Conservation (phyloP, 345 rosid genomes). For the Citrus inodora region DNA sequence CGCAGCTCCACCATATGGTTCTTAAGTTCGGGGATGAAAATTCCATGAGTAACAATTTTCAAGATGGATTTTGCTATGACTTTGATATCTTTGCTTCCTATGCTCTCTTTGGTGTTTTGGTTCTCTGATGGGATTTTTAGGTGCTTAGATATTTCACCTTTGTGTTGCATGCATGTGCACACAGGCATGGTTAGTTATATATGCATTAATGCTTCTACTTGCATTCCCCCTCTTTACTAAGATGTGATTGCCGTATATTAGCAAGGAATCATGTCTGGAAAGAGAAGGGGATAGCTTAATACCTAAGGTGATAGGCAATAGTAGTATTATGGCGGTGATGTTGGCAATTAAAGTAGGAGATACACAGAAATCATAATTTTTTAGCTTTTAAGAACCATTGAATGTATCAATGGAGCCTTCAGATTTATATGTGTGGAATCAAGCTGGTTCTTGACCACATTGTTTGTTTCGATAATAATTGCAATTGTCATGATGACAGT, state of each 20-base stretch:
- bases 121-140: background rate
- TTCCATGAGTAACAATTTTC: background rate
- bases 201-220: background rate
- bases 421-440: background rate
- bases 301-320: background rate
- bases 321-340: background rate
- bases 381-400: background rate
- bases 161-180: background rate
- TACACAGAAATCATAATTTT: background rate
- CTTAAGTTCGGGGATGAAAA: background rate
- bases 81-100: background rate
- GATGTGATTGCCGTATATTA: background rate
- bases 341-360: background rate
- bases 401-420: background rate
- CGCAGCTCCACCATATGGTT: too few species aligned
- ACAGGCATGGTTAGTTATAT: background rate
- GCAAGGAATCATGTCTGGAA: background rate
- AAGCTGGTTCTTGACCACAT: background rate
- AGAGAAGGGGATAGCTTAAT: background rate
- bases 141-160: background rate
- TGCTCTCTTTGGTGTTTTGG: background rate
- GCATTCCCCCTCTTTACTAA: background rate
- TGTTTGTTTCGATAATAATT: background rate
- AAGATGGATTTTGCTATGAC: background rate
- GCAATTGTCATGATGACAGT: conserved; percentile 7